phyloP scores from a whole-genome alignment of 345 rosid genomes.

The Iberis pinnata region DNA sequence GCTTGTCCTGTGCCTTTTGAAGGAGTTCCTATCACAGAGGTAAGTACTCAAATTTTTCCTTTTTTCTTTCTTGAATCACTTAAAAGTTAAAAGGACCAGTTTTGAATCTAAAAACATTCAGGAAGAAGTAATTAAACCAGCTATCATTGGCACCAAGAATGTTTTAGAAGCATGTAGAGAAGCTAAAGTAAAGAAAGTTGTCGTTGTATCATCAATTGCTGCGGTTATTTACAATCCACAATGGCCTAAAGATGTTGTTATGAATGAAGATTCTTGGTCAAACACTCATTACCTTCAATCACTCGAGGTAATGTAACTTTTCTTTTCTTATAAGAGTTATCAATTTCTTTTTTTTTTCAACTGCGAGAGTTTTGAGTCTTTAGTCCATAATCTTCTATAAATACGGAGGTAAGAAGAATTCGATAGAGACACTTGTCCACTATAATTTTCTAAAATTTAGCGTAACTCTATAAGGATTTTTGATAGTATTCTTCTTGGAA shows the following conservation, averaged over 20 bases:
- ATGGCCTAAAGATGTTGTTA: conserved; percentile 35
- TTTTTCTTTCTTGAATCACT: not conserved
- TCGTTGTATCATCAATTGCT: conserved; percentile 40
- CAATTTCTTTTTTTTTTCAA: not conserved
- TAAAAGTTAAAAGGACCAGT: not conserved
- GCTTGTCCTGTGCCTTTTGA: conserved; percentile 39
- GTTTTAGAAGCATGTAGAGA: conserved; percentile 41
- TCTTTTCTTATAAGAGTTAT: not conserved
- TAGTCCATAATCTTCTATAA: no score
- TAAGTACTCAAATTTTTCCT: conserved; percentile 4
- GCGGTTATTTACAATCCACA: conserved; percentile 34
- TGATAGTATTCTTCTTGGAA: no score
- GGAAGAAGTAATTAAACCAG: conserved; percentile 44
- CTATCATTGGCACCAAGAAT: conserved; percentile 36
- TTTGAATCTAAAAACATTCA: not conserved
- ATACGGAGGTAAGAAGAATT: no score
- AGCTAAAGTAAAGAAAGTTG: conserved; percentile 43
- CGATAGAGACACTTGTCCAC: no score
- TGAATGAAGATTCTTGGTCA: conserved; percentile 42
- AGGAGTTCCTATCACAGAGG: conserved; percentile 35
- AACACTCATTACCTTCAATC: conserved; percentile 31
- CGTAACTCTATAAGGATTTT: no score
- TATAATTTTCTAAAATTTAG: no score
- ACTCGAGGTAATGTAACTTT: conserved; percentile 26
- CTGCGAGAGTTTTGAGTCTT: no score